Conservation (phyloP, 2,329 filamentous ascomycete species). For the Ophiostoma triangulosporum region DNA sequence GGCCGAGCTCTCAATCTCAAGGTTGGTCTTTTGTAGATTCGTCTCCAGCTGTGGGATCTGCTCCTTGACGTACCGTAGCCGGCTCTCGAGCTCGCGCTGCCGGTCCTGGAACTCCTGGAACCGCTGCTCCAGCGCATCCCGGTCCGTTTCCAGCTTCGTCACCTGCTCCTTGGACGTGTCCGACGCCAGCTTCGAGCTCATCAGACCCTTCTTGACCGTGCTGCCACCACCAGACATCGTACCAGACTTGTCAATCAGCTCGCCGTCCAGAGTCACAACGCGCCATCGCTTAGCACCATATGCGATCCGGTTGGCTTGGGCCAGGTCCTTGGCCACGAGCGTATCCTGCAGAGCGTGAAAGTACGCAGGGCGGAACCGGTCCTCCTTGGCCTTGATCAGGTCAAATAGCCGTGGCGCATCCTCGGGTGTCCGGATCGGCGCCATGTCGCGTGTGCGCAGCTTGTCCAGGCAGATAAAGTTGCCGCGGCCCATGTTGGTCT, state of each 20-base stretch:
- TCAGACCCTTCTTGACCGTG: slow-evolving; percentile 77
- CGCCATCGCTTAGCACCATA: slow-evolving; percentile 91
- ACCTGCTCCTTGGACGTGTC: slow-evolving; percentile 85
- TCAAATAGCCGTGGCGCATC: slow-evolving; percentile 88
- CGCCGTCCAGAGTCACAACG: slow-evolving; percentile 87
- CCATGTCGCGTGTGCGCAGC: slow-evolving; percentile 63
- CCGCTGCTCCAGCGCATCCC: slow-evolving; percentile 69
- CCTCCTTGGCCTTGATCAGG: slow-evolving; percentile 75
- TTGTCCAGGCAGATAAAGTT: slow-evolving; percentile 96
- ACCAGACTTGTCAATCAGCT: slow-evolving; percentile 94
- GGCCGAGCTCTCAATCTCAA: slow-evolving; percentile 79
- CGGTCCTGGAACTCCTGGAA: slow-evolving; percentile 77
- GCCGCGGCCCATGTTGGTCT: slow-evolving; percentile 90
- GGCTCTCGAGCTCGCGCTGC: slow-evolving; percentile 64
- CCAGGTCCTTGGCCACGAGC: slow-evolving; percentile 77
- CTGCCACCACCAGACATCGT: slow-evolving; percentile 97
- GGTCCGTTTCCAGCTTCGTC: slow-evolving; percentile 69
- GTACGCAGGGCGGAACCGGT: slow-evolving; percentile 79
- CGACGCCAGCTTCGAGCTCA: slow-evolving; percentile 90
- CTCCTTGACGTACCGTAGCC: slow-evolving; percentile 57
- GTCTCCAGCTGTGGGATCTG: slow-evolving; percentile 78
- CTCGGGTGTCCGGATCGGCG: slow-evolving; percentile 75
- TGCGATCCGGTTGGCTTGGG: slow-evolving; percentile 94
- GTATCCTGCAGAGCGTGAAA: slow-evolving; percentile 94
- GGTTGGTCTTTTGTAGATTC: slow-evolving; percentile 74